These are phyloP conservation scores for Diplodia sapinea DNA, from an alignment of 2,329 filamentous ascomycete species.

Conservation along the genomic window DNA sequence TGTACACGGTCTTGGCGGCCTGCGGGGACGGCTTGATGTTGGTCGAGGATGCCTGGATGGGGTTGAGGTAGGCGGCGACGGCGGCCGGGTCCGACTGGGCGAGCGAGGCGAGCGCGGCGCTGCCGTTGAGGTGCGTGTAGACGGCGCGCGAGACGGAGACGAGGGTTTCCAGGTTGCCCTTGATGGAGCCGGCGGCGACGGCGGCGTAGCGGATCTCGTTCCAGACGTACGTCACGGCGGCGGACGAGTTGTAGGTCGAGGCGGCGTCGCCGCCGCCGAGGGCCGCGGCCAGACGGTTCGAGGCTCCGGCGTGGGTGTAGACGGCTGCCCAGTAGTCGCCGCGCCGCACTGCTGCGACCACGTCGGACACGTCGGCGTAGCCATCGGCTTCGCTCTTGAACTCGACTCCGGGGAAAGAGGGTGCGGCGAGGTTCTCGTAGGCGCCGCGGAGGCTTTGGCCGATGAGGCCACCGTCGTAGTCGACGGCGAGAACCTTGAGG, in stretches of 20 bases:
- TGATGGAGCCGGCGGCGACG: constrained; percentile 45
- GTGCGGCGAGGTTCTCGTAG: constrained; percentile 40
- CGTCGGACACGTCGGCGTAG: constrained; percentile 38
- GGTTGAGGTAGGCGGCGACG: constrained; percentile 47
- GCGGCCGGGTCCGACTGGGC: constrained; percentile 41
- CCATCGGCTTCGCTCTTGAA: constrained; percentile 35
- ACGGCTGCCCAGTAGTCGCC: constrained; percentile 44
- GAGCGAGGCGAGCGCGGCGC: constrained; percentile 37
- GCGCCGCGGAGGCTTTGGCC: constrained; percentile 43
- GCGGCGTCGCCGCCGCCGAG: constrained; percentile 42
- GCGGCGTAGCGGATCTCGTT: constrained; percentile 54
- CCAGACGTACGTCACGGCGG: constrained; percentile 52
- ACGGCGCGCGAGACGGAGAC: constrained; percentile 39
- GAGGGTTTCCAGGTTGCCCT: constrained; percentile 43
- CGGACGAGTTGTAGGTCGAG: constrained; percentile 43
- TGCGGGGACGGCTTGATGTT: constrained; percentile 52
- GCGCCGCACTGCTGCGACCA: constrained; percentile 46
- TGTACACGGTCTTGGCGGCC: constrained; percentile 52
- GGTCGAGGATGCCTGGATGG: constrained; percentile 45
- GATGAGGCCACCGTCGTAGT: constrained; percentile 48
- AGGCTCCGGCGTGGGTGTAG: constrained; percentile 44
- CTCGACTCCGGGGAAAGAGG: constrained; percentile 43
- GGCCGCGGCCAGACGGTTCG: constrained; percentile 45
- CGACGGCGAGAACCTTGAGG: constrained; percentile 46
- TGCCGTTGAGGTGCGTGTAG: constrained; percentile 46